Percentiles rank a stretch among this genome's conserved stretches.
These are phyloP conservation scores for Suillus subaureus DNA, from an alignment of 768 basidiomycete genomes.

Conservation along the genomic window DNA sequence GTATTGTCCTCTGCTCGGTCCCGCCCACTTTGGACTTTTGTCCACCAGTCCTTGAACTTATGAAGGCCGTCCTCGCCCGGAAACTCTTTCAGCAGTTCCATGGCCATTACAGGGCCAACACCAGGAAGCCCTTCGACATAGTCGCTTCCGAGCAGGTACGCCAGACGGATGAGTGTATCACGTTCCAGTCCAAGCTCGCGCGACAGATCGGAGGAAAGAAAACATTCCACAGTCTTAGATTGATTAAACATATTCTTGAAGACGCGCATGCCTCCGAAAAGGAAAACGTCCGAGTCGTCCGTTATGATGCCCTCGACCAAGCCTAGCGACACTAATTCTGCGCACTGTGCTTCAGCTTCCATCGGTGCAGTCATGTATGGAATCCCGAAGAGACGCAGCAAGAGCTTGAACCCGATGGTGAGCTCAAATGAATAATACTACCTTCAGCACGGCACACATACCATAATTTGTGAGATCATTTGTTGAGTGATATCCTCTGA, in stretches of 20 bases:
- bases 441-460: conserved; percentile 29
- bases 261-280: conserved; percentile 93
- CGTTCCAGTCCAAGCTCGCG: conserved; percentile 88
- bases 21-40: conserved; percentile 85
- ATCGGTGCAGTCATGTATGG: conserved; percentile 98
- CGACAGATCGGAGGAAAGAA: conserved; percentile 78
- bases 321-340: conserved; percentile 80
- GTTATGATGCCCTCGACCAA: conserved; percentile 98
- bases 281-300: conserved; percentile 98
- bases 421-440: conserved; percentile 3
- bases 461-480: conserved; percentile 88
- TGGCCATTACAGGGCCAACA: conserved; percentile 93
- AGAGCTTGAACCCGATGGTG: conserved; percentile 51
- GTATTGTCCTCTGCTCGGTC: conserved; percentile 75
- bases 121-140: conserved; percentile 93
- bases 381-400: conserved; percentile 93
- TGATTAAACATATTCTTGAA: conserved; percentile 99
- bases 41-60: conserved; percentile 94
- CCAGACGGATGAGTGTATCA: conserved; percentile 84
- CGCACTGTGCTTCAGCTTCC: conserved; percentile 99
- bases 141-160: conserved; percentile 95
- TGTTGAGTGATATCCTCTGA: conserved; percentile 95
- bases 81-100: conserved; percentile 95
- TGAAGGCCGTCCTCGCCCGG: conserved; percentile 82
- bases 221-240: conserved; percentile 97